Conservation (phyloP, 176 grass and related monocot genomes). For the Oryza brachyantha region DNA sequence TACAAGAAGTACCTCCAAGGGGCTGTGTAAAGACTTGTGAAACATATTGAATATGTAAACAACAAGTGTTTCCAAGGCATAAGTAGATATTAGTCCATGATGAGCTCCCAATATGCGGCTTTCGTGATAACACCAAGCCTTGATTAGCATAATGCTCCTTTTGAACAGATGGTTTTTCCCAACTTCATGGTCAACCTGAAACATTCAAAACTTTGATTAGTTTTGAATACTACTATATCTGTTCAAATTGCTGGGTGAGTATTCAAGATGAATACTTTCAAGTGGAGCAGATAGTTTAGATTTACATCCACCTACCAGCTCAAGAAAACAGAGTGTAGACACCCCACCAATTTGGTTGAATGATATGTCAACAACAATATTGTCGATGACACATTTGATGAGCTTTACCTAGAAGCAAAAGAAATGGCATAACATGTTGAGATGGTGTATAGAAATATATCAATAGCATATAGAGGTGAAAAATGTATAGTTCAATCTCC, state of each 20-base stretch:
- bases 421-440: constrained; percentile 21
- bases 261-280: not conserved
- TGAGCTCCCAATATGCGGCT: constrained; percentile 64
- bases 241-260: not conserved
- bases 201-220: too few species aligned
- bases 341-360: constrained; percentile 86
- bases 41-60: constrained; percentile 78
- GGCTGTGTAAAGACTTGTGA: constrained; percentile 58
- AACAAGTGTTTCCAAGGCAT: constrained; percentile 69
- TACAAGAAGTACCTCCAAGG: constrained; percentile 53
- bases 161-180: constrained; percentile 81
- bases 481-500: not conserved
- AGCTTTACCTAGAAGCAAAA: constrained; percentile 66
- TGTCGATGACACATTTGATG: constrained; percentile 72
- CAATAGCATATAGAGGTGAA: constrained; percentile 1
- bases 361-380: constrained; percentile 76
- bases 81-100: constrained; percentile 78
- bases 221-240: too few species aligned
- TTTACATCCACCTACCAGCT: constrained; percentile 49
- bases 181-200: constrained; percentile 58
- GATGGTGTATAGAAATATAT: not conserved
- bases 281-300: not conserved
- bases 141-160: constrained; percentile 83
- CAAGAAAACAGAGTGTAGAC: constrained; percentile 65
- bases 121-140: constrained; percentile 91